Conservation (phyloP, 2,329 filamentous ascomycete species). For the Penicillium sp. region DNA sequence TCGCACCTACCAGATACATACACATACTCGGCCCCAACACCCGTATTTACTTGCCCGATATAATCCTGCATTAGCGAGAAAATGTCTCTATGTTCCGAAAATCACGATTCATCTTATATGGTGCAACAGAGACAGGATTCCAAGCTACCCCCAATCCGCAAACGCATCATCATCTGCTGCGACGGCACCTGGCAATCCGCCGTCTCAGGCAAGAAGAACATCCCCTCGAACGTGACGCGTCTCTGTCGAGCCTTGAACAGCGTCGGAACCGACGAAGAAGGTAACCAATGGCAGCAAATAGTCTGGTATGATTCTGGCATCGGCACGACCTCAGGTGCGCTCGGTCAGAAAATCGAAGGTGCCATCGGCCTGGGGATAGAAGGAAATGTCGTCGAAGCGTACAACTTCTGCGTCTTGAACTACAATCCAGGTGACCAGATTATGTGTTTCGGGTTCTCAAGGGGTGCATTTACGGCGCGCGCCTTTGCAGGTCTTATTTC, state of each 20-base stretch:
- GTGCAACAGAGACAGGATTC: conserved; percentile 6
- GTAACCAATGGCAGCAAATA: conserved; percentile 29
- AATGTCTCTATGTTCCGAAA: conserved; percentile 5
- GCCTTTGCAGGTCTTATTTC: conserved; percentile 23
- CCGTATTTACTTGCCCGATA: neutral
- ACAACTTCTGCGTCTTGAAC: conserved; percentile 23
- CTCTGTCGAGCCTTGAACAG: conserved; percentile 31
- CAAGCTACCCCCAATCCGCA: conserved; percentile 12
- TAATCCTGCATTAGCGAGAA: neutral
- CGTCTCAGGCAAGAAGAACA: conserved; percentile 30
- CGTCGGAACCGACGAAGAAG: conserved; percentile 24
- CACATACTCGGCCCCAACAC: neutral
- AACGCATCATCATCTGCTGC: conserved; percentile 34
- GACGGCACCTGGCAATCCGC: conserved; percentile 35
- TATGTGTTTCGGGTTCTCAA: conserved; percentile 24
- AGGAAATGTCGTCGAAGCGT: conserved; percentile 21
- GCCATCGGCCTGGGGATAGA: conserved; percentile 20
- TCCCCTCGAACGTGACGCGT: conserved; percentile 33
- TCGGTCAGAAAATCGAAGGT: conserved; percentile 28
- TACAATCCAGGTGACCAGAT: conserved; percentile 21
- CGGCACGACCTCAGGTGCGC: conserved; percentile 25
- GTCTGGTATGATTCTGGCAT: conserved; percentile 36
- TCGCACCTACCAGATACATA: neutral
- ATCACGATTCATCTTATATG: neutral
- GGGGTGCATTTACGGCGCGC: conserved; percentile 21